A percentile compares a stretch with the other conserved stretches of the same genome.
Evolutionary conservation across 2,329 filamentous ascomycete species (phyloP).

Genomic region (Leptographium lundbergii): DNA sequence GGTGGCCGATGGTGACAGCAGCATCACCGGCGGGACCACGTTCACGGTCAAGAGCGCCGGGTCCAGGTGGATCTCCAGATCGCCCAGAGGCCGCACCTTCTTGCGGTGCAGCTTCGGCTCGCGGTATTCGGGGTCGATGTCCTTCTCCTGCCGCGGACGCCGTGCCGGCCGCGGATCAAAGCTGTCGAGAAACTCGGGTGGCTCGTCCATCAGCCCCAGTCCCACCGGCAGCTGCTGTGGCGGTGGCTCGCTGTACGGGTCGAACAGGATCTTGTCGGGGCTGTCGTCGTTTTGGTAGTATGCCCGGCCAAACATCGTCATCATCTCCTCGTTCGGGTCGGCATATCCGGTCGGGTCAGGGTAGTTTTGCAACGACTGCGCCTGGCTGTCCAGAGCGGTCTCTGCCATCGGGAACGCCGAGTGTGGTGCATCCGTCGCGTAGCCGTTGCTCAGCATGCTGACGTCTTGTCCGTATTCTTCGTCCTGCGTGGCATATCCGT

Average conservation of each 20-base stretch:
- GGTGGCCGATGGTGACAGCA: neutral
- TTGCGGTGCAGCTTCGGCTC: conserved; percentile 29
- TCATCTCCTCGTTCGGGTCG: conserved; percentile 12
- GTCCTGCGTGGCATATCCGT: neutral
- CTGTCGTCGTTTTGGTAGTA: conserved; percentile 49
- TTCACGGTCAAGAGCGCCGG: conserved; percentile 30
- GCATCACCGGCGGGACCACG: neutral
- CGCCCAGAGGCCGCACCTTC: conserved; percentile 24
- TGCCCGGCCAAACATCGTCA: conserved; percentile 39
- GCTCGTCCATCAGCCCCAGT: conserved; percentile 27
- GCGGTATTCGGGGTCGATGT: conserved; percentile 42
- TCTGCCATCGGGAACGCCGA: neutral
- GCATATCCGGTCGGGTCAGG: conserved; percentile 15
- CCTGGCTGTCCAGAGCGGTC: neutral
- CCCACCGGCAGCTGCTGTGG: conserved; percentile 28
- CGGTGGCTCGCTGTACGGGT: conserved; percentile 42
- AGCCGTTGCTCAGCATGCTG: neutral
- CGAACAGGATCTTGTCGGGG: conserved; percentile 45
- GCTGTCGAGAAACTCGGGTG: conserved; percentile 43
- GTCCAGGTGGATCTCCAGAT: conserved; percentile 33
- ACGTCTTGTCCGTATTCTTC: neutral
- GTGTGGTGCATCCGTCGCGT: neutral
- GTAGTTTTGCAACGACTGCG: neutral
- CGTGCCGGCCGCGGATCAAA: conserved; percentile 40
- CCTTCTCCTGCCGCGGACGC: conserved; percentile 37